Conservation (phyloP, 768 basidiomycete genomes). For the Hypholoma sublateritium region DNA sequence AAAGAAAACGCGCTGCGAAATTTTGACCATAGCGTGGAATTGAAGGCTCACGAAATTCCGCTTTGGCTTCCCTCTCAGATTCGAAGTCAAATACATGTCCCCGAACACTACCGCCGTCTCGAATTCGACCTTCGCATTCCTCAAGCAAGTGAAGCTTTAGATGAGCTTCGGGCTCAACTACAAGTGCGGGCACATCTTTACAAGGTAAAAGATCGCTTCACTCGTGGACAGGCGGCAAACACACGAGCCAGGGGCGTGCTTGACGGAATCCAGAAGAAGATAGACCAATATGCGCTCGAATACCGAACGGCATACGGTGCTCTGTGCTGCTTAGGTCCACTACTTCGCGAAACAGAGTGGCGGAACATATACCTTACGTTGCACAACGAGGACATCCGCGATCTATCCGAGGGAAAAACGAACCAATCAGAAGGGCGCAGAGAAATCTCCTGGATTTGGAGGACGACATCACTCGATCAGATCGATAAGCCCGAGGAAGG, state of each 20-base stretch:
- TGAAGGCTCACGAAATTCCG: neutral
- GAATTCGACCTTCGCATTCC: neutral
- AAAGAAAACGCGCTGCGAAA: neutral
- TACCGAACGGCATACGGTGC: neutral
- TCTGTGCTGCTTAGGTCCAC: neutral
- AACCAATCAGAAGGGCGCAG: neutral
- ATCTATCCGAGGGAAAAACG: neutral
- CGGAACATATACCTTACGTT: neutral
- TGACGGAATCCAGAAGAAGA: neutral
- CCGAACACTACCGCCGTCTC: neutral
- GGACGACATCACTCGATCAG: neutral
- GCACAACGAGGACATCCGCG: neutral
- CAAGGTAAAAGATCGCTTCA: neutral
- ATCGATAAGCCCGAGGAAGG: neutral
- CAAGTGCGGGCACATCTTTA: neutral
- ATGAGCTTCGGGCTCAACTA: neutral
- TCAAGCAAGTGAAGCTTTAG: neutral
- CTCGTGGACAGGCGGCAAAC: neutral
- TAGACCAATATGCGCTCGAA: neutral
- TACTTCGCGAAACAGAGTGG: neutral
- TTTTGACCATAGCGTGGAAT: neutral
- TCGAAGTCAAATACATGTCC: neutral
- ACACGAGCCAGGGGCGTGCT: neutral
- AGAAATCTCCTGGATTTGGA: neutral
- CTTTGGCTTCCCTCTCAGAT: neutral